These are phyloP conservation scores for Chionographis japonica DNA, from an alignment of 106 monocot species.

Conservation along the genomic window DNA sequence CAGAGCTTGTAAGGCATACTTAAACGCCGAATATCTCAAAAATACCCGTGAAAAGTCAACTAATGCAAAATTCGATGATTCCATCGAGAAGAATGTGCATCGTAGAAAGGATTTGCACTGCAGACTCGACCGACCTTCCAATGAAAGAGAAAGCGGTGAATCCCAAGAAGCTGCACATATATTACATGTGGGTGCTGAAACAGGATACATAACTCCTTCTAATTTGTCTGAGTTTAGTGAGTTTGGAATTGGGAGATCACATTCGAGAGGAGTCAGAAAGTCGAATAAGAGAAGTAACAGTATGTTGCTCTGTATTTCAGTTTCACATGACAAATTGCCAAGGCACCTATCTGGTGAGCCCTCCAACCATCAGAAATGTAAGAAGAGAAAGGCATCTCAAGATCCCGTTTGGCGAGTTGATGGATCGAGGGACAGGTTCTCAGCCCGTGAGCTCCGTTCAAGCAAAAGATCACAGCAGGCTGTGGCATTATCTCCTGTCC, in stretches of 20 bases:
- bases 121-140: not conserved
- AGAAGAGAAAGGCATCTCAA: constrained; percentile 12
- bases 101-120: not conserved
- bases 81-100: not conserved
- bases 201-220: not conserved
- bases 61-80: not conserved
- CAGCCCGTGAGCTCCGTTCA: not conserved
- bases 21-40: constrained; percentile 10
- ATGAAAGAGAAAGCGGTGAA: not conserved
- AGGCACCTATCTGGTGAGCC: not conserved
- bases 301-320: not conserved
- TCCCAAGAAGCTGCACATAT: not conserved
- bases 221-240: constrained; percentile 1
- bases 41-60: not conserved
- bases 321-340: not conserved
- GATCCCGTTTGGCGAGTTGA: not conserved
- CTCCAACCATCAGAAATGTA: constrained; percentile 1
- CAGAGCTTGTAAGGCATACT: constrained; percentile 37
- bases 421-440: not conserved
- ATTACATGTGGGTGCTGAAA: not conserved
- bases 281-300: constrained; percentile 19
- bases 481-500: constrained; percentile 4
- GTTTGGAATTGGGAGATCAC: constrained; percentile 4
- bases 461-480: constrained; percentile 13
- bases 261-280: constrained; percentile 4